These are phyloP conservation scores for Fusarium marasasianum DNA, from an alignment of 2,329 filamentous ascomycete genomes.

Conservation along the genomic window DNA sequence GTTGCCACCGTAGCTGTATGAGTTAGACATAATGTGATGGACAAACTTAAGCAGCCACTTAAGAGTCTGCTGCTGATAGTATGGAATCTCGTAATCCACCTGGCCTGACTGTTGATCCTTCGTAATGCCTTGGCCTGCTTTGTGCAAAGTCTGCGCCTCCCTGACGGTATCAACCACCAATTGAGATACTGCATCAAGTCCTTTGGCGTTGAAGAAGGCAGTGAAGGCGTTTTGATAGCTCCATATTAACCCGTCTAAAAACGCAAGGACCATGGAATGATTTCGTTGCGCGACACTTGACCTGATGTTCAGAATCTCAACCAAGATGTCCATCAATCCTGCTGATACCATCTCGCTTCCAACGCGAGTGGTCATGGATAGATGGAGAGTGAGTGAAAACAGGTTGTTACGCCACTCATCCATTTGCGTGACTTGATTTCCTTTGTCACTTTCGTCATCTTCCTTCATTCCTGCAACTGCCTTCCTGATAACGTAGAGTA, in stretches of 20 bases:
- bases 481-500: conserved; percentile 92
- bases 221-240: conserved; percentile 85
- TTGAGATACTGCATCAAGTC: conserved; percentile 90
- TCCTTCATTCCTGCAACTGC: conserved; percentile 82
- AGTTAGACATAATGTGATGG: conserved; percentile 91
- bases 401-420: conserved; percentile 92
- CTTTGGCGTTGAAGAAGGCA: conserved; percentile 81
- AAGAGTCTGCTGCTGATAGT: conserved; percentile 90
- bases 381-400: conserved; percentile 85
- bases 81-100: conserved; percentile 93
- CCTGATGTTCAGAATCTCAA: conserved; percentile 86
- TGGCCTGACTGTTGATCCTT: conserved; percentile 76
- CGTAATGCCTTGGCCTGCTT: conserved; percentile 76
- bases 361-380: conserved; percentile 78
- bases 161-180: conserved; percentile 83
- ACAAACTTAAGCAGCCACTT: conserved; percentile 96
- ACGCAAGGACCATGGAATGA: conserved; percentile 84
- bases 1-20: conserved; percentile 74
- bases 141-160: conserved; percentile 72
- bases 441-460: conserved; percentile 61
- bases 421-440: conserved; percentile 70
- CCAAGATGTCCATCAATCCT: conserved; percentile 87
- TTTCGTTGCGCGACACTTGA: conserved; percentile 84
- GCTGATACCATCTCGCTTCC: conserved; percentile 87
- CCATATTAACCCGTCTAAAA: conserved; percentile 89